Percentiles rank a stretch among this genome's conserved stretches.
phyloP scores from a whole-genome alignment of 192 early-diverging fungal species.

The Umbelopsis sp. region DNA sequence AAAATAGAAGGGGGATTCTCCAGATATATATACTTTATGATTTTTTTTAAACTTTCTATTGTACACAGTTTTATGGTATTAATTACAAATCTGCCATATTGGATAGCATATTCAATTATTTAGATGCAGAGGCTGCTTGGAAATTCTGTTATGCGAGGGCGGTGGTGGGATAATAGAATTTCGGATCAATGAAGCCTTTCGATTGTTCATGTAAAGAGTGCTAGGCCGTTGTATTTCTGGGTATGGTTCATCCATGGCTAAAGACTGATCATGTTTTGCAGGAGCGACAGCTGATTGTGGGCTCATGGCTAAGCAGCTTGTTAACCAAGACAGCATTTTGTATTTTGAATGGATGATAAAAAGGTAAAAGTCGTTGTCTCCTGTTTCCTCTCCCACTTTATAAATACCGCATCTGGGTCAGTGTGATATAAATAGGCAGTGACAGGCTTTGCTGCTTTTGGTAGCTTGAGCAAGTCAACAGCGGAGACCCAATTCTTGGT shows the following conservation, averaged over 20 bases:
- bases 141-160: neutral
- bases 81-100: too few relatives aligned
- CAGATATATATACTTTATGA: too few relatives aligned
- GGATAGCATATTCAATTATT: neutral
- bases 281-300: slow-evolving; percentile 1
- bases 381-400: too few relatives aligned
- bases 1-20: too few relatives aligned
- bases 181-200: neutral
- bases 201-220: slow-evolving; percentile 5
- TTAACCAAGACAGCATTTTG: slow-evolving; percentile 15
- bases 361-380: neutral
- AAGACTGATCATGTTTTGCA: neutral
- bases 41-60: too few relatives aligned
- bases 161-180: slow-evolving; percentile 10
- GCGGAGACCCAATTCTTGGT: too few relatives aligned
- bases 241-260: neutral
- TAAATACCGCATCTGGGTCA: too few relatives aligned
- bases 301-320: neutral
- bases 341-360: neutral
- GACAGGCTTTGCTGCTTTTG: too few relatives aligned
- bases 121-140: slow-evolving; percentile 5
- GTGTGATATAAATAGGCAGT: too few relatives aligned
- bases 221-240: neutral
- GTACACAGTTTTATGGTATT: too few relatives aligned
- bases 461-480: too few relatives aligned